Base-by-base conservation (phyloP, 352 stramenopile genomes). In the Pythium diclinum region DNA sequence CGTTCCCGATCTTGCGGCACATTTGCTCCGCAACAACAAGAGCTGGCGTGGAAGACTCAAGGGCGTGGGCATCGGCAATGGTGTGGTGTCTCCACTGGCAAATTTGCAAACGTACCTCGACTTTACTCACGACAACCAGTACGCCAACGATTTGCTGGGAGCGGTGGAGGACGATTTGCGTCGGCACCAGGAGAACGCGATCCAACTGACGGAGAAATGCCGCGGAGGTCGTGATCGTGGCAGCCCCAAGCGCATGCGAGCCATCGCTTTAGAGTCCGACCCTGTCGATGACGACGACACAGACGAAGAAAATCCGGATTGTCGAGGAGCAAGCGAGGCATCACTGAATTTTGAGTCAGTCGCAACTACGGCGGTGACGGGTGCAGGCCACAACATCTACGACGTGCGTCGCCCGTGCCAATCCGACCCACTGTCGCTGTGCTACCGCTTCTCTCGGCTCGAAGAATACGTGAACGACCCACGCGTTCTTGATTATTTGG, bases 1-100 rank as follows among this genome's bases (percentile, higher is more conserved):
- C 65, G 88, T 98, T 19, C 97, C 96, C 1, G 92, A 96, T 54
- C 76, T 98, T 47, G 83, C 86, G 3, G 74, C 82, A 21, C 77
- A 78, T 33, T 67, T 98, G 48, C 60, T 98, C 14, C 72, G 79
- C 6, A 59, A 64, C 6, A 61, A 83, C 4, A 48, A 54, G 30
- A 61, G 58, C 3, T 85, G 72, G 65, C 56, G 65, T 40, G 47
- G 63, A 3, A 63, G 61, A 8, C 67, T 97, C 30, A 91, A 92
- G 59, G 91, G 91, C 6, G 81, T 97, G n/a, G 89, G 73, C 23
- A 91, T 95, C 21, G 87, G 87, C 16, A 92, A 95, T 62, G 87
- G 85, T 0, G 71, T 91, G 6, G 83, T 90, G 17, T 94, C 85
- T 17, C 68, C 77, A 2, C 74, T 40, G 16, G 71, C 83, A 3